A percentile compares a stretch with the other conserved stretches of the same genome.
Conservation (phyloP, 768 basidiomycete genomes). For the Chalciporus chontae region DNA sequence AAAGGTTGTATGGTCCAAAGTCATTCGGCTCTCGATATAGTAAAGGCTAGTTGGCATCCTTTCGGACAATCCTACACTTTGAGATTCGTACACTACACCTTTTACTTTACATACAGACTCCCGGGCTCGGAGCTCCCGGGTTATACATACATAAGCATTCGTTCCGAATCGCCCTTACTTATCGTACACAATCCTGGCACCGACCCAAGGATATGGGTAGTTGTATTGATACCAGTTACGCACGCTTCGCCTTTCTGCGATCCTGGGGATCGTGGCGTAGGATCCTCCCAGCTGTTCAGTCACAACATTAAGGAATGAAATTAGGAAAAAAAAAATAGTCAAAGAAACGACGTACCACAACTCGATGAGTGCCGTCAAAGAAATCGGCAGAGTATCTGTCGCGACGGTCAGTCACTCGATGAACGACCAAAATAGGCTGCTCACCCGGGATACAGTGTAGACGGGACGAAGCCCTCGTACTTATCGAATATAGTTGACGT, state of each 20-base stretch:
- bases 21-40: too few species aligned
- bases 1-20: neutral
- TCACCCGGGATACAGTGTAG: conserved; percentile 83
- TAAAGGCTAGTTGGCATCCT: too few species aligned
- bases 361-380: conserved; percentile 81
- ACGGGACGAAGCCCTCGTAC: conserved; percentile 73
- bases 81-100: too few species aligned
- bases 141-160: neutral
- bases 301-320: neutral
- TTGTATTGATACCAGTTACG: conserved; percentile 92
- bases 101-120: too few species aligned
- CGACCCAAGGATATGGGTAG: conserved; percentile 87
- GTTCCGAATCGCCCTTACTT: conserved; percentile 8
- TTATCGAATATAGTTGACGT: conserved; percentile 75
- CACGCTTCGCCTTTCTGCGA: conserved; percentile 70
- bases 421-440: conserved; percentile 2
- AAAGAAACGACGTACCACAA: conserved; percentile 67
- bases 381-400: conserved; percentile 81
- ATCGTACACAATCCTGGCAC: conserved; percentile 67
- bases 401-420: neutral
- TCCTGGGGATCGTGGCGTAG: conserved; percentile 78
- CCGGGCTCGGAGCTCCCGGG: too few species aligned
- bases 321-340: neutral
- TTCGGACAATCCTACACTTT: neutral
- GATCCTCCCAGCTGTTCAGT: conserved; percentile 78